These are phyloP conservation scores for Sporisorium iseilematis-ciliati DNA, from an alignment of 1,284 basidiomycete species.

Conservation along the genomic window DNA sequence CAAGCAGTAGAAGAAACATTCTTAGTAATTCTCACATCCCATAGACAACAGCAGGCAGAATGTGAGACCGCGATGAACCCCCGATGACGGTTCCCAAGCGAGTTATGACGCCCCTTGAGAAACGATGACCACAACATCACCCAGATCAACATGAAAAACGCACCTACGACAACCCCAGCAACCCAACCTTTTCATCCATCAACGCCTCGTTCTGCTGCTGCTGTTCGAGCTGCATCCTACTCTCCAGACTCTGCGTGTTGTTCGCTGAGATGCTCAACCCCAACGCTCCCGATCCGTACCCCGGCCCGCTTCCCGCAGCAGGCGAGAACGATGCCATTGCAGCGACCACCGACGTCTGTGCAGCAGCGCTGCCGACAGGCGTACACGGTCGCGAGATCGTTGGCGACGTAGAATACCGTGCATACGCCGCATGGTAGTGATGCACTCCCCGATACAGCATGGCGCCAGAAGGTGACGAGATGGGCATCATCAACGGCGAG, in stretches of 20 bases:
- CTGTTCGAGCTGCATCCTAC: conserved; percentile 27
- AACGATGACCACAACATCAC: no score
- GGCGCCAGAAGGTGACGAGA: conserved; percentile 31
- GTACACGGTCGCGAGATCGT: conserved; percentile 44
- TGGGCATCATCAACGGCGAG: conserved; percentile 37
- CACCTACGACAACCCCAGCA: conserved; percentile 38
- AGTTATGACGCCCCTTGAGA: no score
- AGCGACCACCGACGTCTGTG: neutral
- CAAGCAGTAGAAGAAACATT: conserved; percentile 29
- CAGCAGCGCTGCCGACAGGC: conserved; percentile 20
- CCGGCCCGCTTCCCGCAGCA: conserved; percentile 49
- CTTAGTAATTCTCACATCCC: no score
- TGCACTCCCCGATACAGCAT: conserved; percentile 26
- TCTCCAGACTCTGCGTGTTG: conserved; percentile 24
- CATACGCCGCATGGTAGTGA: conserved; percentile 17
- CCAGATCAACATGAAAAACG: conserved; percentile 14
- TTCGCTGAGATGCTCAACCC: conserved; percentile 48
- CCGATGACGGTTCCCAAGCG: no score
- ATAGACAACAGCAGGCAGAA: no score
- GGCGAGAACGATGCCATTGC: conserved; percentile 30
- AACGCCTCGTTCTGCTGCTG: conserved; percentile 44
- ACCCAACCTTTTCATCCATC: conserved; percentile 45
- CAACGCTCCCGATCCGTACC: conserved; percentile 54
- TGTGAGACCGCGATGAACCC: no score
- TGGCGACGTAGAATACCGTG: conserved; percentile 40